These are phyloP conservation scores for Penicillium atrosanguineum DNA, from an alignment of 495 filamentous ascomycete genomes.

Conservation along the genomic window DNA sequence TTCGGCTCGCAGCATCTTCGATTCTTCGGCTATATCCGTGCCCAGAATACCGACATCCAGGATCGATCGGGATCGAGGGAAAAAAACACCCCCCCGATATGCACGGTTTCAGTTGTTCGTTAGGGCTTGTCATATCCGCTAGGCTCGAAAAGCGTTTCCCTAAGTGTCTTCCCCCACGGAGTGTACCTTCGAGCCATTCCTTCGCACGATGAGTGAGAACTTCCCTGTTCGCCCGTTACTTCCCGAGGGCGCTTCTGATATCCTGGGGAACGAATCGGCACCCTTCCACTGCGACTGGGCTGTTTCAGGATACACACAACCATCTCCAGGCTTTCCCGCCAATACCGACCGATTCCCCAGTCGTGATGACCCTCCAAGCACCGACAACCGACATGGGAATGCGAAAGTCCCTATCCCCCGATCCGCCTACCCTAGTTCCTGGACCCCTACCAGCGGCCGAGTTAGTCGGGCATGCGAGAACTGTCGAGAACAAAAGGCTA, in stretches of 20 bases:
- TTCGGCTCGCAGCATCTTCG: constrained; percentile 7
- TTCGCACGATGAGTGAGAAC: constrained; percentile 29
- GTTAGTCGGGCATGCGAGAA: constrained; percentile 65
- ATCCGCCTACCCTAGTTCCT: constrained; percentile 22
- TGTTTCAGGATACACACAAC: constrained; percentile 17
- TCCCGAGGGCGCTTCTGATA: constrained; percentile 20
- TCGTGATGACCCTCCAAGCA: constrained; percentile 12
- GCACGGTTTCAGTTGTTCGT: background rate
- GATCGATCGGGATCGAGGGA: background rate
- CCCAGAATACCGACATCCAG: background rate
- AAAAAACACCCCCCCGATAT: background rate
- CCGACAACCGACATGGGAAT: constrained; percentile 22
- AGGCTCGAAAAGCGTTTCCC: constrained; percentile 3
- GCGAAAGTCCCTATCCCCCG: constrained; percentile 42
- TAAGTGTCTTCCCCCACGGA: constrained; percentile 7
- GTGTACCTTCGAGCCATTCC: background rate
- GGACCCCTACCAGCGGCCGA: constrained; percentile 36
- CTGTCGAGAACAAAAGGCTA: constrained; percentile 68
- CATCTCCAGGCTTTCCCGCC: constrained; percentile 7
- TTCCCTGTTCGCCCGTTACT: constrained; percentile 18
- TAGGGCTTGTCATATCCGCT: constrained; percentile 9
- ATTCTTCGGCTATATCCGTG: constrained; percentile 2
- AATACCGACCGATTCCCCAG: constrained; percentile 20
- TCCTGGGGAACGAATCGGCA: constrained; percentile 19
- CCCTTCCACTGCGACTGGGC: constrained; percentile 17